Evolutionary conservation across 1,284 basidiomycete genomes (phyloP).

Genomic region (Violaceomyces palustris): DNA sequence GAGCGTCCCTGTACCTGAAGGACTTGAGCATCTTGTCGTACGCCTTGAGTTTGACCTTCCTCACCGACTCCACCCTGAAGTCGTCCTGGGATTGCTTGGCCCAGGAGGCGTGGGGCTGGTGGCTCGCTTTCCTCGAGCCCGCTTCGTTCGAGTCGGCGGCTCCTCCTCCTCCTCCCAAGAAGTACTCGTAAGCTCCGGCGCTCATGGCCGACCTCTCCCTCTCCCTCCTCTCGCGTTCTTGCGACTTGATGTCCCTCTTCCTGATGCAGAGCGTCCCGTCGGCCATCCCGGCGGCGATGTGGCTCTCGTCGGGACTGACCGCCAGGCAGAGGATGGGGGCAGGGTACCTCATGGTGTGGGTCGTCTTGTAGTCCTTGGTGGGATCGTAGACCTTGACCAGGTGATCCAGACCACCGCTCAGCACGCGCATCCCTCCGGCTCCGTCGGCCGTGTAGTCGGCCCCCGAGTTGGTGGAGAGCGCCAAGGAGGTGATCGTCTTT

Average conservation of each 20-base stretch:
- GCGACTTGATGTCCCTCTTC: conserved; percentile 66
- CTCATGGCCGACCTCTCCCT: conserved; percentile 57
- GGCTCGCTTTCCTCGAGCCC: too few relatives aligned
- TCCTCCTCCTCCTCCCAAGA: conserved; percentile 51
- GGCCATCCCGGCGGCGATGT: conserved; percentile 91
- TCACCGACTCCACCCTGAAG: conserved; percentile 61
- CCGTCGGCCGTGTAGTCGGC: conserved; percentile 28
- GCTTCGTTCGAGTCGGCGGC: too few relatives aligned
- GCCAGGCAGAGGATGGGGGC: conserved; percentile 85
- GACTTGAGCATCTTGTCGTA: conserved; percentile 85
- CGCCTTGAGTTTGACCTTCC: conserved; percentile 70
- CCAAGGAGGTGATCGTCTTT: conserved; percentile 86
- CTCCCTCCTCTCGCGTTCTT: conserved; percentile 59
- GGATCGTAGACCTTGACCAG: conserved; percentile 96
- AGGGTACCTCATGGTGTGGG: conserved; percentile 98
- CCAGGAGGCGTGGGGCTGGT: too few relatives aligned
- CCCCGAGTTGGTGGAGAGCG: conserved; percentile 39
- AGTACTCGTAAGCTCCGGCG: conserved; percentile 67
- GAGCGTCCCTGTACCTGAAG: conserved; percentile 90
- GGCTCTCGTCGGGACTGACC: conserved; percentile 94
- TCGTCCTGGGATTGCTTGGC: conserved; percentile 51
- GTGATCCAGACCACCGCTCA: conserved; percentile 88
- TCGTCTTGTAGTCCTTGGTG: conserved; percentile 69
- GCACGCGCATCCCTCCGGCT: conserved; percentile 65
- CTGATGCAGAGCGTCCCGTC: conserved; percentile 73